These are phyloP conservation scores for Apiospora aurea DNA, from an alignment of 2,329 filamentous ascomycete genomes.

Conservation along the genomic window DNA sequence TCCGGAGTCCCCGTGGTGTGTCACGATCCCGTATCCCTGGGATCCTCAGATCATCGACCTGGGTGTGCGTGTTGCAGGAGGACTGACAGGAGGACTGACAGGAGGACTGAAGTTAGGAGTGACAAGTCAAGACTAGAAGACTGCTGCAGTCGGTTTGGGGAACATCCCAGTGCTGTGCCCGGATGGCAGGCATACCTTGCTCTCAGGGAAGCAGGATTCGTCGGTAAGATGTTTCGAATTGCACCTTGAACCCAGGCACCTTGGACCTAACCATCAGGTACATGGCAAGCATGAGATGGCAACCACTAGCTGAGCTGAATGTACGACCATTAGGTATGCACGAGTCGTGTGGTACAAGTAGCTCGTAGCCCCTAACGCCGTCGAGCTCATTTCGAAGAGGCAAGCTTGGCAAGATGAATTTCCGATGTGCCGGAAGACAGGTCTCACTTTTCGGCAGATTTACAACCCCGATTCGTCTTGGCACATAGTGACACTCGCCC, in stretches of 20 bases:
- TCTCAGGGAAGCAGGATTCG: not conserved
- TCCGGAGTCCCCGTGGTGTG: not conserved
- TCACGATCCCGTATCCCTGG: conserved; percentile 2
- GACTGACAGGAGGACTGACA: not conserved
- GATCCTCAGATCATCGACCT: conserved; percentile 4
- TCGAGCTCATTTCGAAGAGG: not conserved
- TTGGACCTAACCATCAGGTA: too few relatives aligned
- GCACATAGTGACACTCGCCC: conserved; percentile 5
- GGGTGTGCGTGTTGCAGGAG: not conserved
- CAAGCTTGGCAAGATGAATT: not conserved
- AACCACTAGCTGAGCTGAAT: not conserved
- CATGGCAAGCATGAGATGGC: not conserved
- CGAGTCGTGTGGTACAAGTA: too few relatives aligned
- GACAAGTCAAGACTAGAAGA: not conserved
- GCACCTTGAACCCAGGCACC: not conserved
- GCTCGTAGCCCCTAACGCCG: not conserved
- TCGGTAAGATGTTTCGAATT: not conserved
- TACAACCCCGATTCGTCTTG: not conserved
- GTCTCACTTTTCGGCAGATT: not conserved
- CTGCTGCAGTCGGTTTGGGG: not conserved
- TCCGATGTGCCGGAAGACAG: conserved; percentile 11
- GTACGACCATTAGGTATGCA: too few relatives aligned
- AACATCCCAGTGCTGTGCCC: not conserved
- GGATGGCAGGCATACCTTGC: not conserved
- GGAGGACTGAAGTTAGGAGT: not conserved